Conservation (phyloP, 169 alveolate species). For the Babesia caballi region DNA sequence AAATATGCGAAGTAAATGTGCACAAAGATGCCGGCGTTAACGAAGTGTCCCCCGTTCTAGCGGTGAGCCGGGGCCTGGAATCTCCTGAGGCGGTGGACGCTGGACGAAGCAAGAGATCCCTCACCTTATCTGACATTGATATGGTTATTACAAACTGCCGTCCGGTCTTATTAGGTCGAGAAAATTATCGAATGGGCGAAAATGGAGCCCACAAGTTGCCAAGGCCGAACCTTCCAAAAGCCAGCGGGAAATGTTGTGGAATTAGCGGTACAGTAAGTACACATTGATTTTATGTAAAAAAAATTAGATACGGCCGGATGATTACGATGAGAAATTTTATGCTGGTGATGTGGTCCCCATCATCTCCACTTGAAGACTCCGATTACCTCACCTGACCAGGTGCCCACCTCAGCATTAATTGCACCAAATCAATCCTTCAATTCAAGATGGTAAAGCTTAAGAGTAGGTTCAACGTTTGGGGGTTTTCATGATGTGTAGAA, state of each 20-base stretch:
- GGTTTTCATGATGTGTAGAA: constrained; percentile 22
- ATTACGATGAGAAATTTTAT: constrained; percentile 23
- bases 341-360: constrained; percentile 58
- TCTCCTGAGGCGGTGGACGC: no score
- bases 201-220: no score
- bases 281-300: not conserved
- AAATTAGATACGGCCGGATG: constrained; percentile 55
- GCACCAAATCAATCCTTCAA: not conserved
- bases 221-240: constrained; percentile 17
- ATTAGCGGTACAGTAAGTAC: constrained; percentile 43
- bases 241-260: constrained; percentile 17
- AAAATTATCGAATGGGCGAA: no score
- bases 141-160: not conserved
- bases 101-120: no score
- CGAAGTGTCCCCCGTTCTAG: no score
- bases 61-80: no score
- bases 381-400: not conserved
- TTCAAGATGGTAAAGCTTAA: constrained; percentile 59
- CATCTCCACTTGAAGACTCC: not conserved
- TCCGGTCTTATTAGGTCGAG: not conserved
- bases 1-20: no score
- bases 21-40: no score
- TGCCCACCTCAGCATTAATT: not conserved
- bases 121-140: not conserved
- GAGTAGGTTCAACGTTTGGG: constrained; percentile 24